Evolutionary conservation across 2,329 filamentous ascomycete genomes (phyloP), one percentile per base, ranked within the genome.

Genomic region (Graphium sp.): DNA sequence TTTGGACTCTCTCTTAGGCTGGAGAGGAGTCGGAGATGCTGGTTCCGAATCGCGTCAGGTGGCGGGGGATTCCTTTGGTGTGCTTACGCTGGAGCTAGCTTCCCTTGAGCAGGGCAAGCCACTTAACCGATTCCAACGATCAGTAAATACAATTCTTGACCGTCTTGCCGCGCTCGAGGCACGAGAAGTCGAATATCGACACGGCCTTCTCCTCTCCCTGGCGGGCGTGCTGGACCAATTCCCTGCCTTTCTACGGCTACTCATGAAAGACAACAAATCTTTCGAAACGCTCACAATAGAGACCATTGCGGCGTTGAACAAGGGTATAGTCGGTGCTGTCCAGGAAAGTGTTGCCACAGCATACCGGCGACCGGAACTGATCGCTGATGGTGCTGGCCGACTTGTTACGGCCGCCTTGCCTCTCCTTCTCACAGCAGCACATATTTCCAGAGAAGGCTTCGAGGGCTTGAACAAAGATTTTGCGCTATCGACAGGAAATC

Each of bases 1-100:
- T 4, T 52, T 83, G 7, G 64, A 75, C 20, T 75, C 66, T 1
- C 56, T 93, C 6, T 55, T 91, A 9, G 74, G 71, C 13, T 98
- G 89, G 89, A 68, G 87, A 47, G 89, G 89, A 1, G 67, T 91
- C n/a, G 74, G 76, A 0, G 82, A 91, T 37, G 59, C 72, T 7
- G 84, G 94, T 47, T 64, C 73, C 0, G 56, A 63, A 5, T 82
- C 83, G 2, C 68, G 89, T 35, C 65, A 81, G 39, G 65, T 69
- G 28, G 75, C 83, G 10, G 82, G 79, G 2, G 52, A 50, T 2
- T 74, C 80, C 0, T 73, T 87, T 39, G 81, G 81, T 5, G 44
- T 48, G 2, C 45, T 85, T 5, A 59, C 51, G 36, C 55, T 46
- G 20, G 52, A 56, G 32, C 41, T 56, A 20, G 52, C 55, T 4